phyloP scores from a whole-genome alignment of 192 early-diverging fungal genomes.

The Rhizophagus sp. region DNA sequence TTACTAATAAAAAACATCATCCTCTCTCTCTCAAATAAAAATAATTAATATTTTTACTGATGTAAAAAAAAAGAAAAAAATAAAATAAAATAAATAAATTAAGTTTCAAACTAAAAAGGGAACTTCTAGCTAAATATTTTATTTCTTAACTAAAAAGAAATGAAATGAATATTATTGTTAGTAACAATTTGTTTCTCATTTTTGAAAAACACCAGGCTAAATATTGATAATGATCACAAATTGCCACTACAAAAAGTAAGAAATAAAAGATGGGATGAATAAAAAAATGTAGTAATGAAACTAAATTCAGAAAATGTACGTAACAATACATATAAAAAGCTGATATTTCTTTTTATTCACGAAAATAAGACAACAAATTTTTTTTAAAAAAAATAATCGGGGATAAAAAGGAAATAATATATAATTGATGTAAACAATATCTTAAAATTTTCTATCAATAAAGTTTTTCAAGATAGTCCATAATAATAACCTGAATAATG shows the following conservation, averaged over 20 bases:
- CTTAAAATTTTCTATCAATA: not conserved
- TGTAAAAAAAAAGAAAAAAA: not conserved
- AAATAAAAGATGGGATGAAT: not conserved
- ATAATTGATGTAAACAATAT: not conserved
- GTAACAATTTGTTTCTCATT: not conserved
- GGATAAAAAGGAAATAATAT: not conserved
- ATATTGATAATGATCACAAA: not conserved
- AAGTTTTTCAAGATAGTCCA: not conserved
- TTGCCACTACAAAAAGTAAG: not conserved
- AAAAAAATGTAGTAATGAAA: not conserved
- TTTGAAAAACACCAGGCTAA: not conserved
- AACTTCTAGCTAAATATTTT: not conserved
- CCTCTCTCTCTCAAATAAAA: not conserved
- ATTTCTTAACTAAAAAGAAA: not conserved
- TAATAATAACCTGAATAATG: not conserved
- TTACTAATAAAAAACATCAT: not conserved
- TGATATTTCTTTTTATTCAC: not conserved
- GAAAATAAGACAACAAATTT: not conserved
- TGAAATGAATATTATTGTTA: not conserved
- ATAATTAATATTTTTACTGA: not conserved
- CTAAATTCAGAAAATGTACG: not conserved
- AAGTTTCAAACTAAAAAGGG: not conserved
- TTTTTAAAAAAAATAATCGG: not conserved
- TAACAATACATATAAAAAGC: not conserved
- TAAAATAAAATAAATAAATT: not conserved